Base-by-base conservation (phyloP, 2,329 filamentous ascomycete genomes). In the Coniochaeta sp. region DNA sequence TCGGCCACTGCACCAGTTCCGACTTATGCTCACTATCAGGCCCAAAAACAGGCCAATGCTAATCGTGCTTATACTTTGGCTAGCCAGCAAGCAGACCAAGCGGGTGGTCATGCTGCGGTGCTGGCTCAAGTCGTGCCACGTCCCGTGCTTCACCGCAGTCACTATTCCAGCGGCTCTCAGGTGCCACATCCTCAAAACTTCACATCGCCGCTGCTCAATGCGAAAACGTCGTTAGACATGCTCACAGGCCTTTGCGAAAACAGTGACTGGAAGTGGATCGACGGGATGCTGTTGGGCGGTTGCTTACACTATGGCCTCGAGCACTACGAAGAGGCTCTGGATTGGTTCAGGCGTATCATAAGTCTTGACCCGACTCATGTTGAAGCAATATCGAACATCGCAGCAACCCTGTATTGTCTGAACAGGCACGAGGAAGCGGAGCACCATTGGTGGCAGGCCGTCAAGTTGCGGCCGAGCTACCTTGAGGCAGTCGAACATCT, bases 401-500 rank as follows among this genome's bases (percentile, higher is more conserved):
- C 92, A 20, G 92, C 92, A 20, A 91, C 92, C 1, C 74, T 96
- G 22, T 84, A 96, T 58, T 91, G 91, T 52, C 78, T 97, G 9
- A 85, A 89, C 55, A 84, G 87, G 53, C 86, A 86, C 53, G 79
- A 86, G 47, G 92, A 97, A 62, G 94, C 94, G 6, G 86, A 96
- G 64, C 78, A 83, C 53, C 81, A 91, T 63, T 99, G 94, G 94
- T 75, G 86, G 57, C 82, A 81, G 55, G 91, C 91, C n/a, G 83
- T 97, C 24, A 87, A 84, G 63, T 73, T 89, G 52, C 85, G 89
- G 8, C 94, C 94, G 0, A 87, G 84, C 63, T 95, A 95, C 68
- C 87, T 99, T 52, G 94, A 99, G 70, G 91, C 94, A 7, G 90
- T 94, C 3, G 94, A 99, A 65, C 91, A 97, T 71, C 78, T 99